A percentile compares a stretch with the other conserved stretches of the same genome.
These are phyloP conservation scores for Irineochytrium annulatum DNA, from an alignment of 192 early-diverging fungal genomes.

Conservation along the genomic window DNA sequence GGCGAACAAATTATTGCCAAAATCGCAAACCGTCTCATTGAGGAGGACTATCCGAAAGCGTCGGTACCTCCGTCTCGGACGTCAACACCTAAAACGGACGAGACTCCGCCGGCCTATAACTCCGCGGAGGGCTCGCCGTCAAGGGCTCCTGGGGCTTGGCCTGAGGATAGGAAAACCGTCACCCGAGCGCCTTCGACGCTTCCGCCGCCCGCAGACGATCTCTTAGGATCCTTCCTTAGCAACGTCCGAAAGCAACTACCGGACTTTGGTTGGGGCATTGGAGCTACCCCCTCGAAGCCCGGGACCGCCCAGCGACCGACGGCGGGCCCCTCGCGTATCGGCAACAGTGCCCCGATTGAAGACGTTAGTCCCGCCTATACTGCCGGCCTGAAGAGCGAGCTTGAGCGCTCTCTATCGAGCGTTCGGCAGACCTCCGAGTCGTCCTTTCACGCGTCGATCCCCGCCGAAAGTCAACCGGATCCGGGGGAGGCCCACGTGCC, in stretches of 20 bases:
- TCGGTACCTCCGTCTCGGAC: too few species aligned
- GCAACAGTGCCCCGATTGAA: slow-evolving; percentile 9
- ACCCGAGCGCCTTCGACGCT: too few species aligned
- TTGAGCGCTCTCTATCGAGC: slow-evolving; percentile 29
- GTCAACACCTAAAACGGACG: too few species aligned
- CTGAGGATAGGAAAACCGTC: too few species aligned
- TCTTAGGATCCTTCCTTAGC: too few species aligned
- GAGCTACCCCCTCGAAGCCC: too few species aligned
- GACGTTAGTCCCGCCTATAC: slow-evolving; percentile 29
- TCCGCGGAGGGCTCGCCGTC: too few species aligned
- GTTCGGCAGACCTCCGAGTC: slow-evolving; percentile 31
- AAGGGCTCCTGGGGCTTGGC: too few species aligned
- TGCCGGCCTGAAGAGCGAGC: slow-evolving; percentile 32
- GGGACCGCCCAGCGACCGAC: neutral
- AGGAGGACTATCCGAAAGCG: slow-evolving; percentile 54
- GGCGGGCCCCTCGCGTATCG: neutral
- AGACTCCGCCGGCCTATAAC: too few species aligned
- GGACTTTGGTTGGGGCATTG: too few species aligned
- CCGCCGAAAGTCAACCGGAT: slow-evolving; percentile 26
- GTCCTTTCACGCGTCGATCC: slow-evolving; percentile 34
- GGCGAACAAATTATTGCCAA: slow-evolving; percentile 28
- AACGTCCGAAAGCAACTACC: too few species aligned
- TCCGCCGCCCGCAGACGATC: too few species aligned
- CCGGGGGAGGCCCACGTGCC: slow-evolving; percentile 12
- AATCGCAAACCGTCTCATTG: slow-evolving; percentile 58